phyloP scores from a whole-genome alignment of 768 basidiomycete genomes.

The Asterophora parasitica region DNA sequence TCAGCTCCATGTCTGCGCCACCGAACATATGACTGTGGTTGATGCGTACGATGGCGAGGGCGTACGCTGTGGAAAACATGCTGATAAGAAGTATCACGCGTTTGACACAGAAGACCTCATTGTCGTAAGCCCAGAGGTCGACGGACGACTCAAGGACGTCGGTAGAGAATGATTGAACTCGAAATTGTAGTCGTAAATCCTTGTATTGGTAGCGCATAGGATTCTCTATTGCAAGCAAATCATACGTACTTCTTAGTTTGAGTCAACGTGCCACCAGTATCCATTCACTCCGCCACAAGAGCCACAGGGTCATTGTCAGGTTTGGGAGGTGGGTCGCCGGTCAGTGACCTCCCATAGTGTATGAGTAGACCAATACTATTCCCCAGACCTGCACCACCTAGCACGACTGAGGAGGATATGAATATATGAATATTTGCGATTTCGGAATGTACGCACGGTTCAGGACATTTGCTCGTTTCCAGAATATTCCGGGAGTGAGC shows the following conservation, averaged over 20 bases:
- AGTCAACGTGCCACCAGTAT: too few species aligned
- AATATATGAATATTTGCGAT: not conserved
- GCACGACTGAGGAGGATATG: slow-evolving; percentile 43
- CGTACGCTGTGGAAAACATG: slow-evolving; percentile 31
- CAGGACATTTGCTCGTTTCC: slow-evolving; percentile 60
- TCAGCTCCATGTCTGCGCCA: slow-evolving; percentile 52
- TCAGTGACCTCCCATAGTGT: slow-evolving; percentile 49
- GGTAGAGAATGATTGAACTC: slow-evolving; percentile 22
- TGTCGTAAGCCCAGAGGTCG: slow-evolving; percentile 57
- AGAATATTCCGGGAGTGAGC: slow-evolving; percentile 64
- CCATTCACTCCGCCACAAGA: slow-evolving; percentile 18
- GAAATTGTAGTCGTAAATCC: not conserved
- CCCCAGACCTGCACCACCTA: slow-evolving; percentile 70
- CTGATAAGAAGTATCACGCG: slow-evolving; percentile 12
- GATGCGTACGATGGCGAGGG: slow-evolving; percentile 67
- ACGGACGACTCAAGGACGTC: slow-evolving; percentile 60
- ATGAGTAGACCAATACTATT: slow-evolving; percentile 53
- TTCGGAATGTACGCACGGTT: slow-evolving; percentile 41
- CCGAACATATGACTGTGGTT: slow-evolving; percentile 75
- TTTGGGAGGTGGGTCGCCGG: slow-evolving; percentile 48
- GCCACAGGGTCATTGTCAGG: slow-evolving; percentile 23
- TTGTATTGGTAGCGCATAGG: not conserved
- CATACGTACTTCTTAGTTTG: too few species aligned
- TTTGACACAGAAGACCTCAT: slow-evolving; percentile 44
- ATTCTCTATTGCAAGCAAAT: too few species aligned